Evolutionary conservation across 306 rosid species (phyloP).

Genomic region (Inga leiocalycina): DNA sequence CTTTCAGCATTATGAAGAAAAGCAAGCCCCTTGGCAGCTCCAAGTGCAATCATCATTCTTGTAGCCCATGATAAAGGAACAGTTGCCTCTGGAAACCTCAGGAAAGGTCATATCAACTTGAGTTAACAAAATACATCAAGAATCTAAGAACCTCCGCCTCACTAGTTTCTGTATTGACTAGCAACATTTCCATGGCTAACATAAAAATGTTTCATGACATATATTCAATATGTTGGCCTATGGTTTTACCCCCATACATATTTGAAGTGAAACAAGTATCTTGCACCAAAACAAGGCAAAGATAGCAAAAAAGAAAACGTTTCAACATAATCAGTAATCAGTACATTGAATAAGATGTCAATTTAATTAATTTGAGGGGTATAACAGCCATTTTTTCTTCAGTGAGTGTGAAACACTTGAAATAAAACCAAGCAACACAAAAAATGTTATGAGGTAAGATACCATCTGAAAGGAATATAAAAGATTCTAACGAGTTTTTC

Average conservation of each 20-base stretch:
- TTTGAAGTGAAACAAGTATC: constrained; percentile 11
- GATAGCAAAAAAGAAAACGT: neutral
- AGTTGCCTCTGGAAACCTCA: constrained; percentile 72
- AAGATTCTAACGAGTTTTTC: neutral
- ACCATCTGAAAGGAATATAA: neutral
- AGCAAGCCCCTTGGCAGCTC: constrained; percentile 98
- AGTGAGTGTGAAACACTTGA: neutral
- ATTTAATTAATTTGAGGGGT: neutral
- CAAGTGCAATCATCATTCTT: constrained; percentile 94
- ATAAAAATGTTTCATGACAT: neutral
- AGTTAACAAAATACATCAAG: constrained; percentile 26
- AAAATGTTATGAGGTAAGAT: neutral
- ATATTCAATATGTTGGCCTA: neutral
- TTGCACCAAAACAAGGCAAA: constrained; percentile 5
- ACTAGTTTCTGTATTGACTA: constrained; percentile 1
- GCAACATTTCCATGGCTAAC: constrained; percentile 1
- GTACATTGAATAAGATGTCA: neutral
- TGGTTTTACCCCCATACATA: neutral
- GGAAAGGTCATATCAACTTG: constrained; percentile 44
- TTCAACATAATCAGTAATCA: neutral
- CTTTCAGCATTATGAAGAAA: constrained; percentile 96
- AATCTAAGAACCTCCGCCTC: constrained; percentile 27
- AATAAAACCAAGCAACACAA: neutral
- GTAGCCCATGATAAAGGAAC: constrained; percentile 87
- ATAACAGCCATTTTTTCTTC: neutral